Conservation (phyloP, 2,329 filamentous ascomycete species). For the Pseudogymnoascus sp. region DNA sequence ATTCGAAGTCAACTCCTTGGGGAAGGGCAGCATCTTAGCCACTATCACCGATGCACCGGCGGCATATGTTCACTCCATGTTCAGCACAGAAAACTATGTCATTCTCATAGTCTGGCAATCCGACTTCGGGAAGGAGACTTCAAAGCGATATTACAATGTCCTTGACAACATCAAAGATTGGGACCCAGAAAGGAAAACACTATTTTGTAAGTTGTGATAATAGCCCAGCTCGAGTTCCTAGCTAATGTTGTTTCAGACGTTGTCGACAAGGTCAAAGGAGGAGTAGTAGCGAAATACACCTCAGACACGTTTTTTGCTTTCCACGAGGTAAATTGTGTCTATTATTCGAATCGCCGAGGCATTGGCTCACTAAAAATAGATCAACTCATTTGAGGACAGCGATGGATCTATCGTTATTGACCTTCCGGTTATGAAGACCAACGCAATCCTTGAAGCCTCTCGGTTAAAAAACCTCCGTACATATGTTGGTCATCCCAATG, state of each 20-base stretch:
- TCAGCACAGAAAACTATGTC: slow-evolving; percentile 62
- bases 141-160: background rate
- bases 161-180: background rate
- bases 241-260: background rate
- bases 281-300: background rate
- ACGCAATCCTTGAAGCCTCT: background rate
- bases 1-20: slow-evolving; percentile 54
- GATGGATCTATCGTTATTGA: background rate
- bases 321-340: background rate
- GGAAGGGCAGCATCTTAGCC: slow-evolving; percentile 62
- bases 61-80: slow-evolving; percentile 73
- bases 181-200: background rate
- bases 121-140: background rate
- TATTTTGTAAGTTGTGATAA: background rate
- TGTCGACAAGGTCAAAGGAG: background rate
- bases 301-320: background rate
- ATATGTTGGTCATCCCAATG: background rate
- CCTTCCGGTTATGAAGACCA: background rate
- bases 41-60: slow-evolving; percentile 42
- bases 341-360: background rate
- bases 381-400: background rate
- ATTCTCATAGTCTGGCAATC: slow-evolving; percentile 38
- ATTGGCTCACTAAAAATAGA: background rate
- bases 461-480: background rate
- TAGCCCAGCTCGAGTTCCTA: too few species aligned